These are phyloP conservation scores for Leptoxyphium fumago DNA, from an alignment of 2,329 filamentous ascomycete genomes.

Conservation along the genomic window DNA sequence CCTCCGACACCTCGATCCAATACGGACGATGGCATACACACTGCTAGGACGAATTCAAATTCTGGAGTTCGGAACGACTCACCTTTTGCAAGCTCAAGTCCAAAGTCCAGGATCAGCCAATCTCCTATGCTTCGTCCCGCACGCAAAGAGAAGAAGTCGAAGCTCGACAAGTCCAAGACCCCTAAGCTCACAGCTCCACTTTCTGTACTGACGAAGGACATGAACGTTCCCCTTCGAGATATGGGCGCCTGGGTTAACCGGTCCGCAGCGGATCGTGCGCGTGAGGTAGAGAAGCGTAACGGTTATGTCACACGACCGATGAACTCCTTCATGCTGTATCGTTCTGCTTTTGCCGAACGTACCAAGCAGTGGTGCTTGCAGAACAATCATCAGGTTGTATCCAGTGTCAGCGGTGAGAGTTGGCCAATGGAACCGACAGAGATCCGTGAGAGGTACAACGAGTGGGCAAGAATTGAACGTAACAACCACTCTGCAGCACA, in stretches of 20 bases:
- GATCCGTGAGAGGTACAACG: constrained; percentile 60
- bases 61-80: constrained; percentile 19
- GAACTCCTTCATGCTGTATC: constrained; percentile 97
- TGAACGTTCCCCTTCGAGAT: constrained; percentile 52
- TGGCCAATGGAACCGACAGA: constrained; percentile 70
- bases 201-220: constrained; percentile 53
- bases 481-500: constrained; percentile 74
- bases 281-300: constrained; percentile 55
- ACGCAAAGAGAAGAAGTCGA: constrained; percentile 31
- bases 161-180: constrained; percentile 30
- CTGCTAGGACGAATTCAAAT: constrained; percentile 24
- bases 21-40: constrained; percentile 24
- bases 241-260: constrained; percentile 71
- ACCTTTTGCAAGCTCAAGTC: constrained; percentile 17
- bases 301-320: constrained; percentile 82
- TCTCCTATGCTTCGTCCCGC: constrained; percentile 19
- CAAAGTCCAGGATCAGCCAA: constrained; percentile 17
- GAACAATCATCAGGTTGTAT: constrained; percentile 90
- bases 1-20: constrained; percentile 32
- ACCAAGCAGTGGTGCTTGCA: constrained; percentile 68
- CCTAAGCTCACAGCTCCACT: constrained; percentile 51
- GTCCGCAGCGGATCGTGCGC: constrained; percentile 46
- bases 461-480: constrained; percentile 65
- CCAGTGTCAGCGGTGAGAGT: constrained; percentile 68
- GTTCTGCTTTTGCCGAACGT: constrained; percentile 77